These are phyloP conservation scores for Calvatia gigantea DNA, from an alignment of 768 basidiomycete genomes.

Conservation along the genomic window DNA sequence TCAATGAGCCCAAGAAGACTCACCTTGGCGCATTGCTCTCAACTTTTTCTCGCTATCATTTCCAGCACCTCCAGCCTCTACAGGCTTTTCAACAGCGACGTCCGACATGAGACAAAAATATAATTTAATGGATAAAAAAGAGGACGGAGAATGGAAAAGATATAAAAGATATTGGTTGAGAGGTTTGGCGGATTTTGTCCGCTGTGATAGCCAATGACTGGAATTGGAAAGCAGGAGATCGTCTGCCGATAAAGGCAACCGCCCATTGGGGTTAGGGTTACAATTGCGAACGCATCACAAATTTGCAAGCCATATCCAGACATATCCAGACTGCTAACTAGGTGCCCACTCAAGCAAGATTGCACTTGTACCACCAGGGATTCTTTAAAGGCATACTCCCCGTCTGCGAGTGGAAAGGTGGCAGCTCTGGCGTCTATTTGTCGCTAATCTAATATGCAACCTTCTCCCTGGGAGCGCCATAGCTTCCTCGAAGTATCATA, in stretches of 20 bases:
- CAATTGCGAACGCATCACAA: background rate
- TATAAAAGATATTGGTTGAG: background rate
- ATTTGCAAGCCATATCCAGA: background rate
- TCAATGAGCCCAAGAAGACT: constrained; percentile 16
- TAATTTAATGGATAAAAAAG: constrained; percentile 16
- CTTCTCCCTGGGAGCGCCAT: background rate
- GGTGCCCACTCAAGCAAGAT: no score
- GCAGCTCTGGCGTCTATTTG: background rate
- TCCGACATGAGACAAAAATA: constrained; percentile 26
- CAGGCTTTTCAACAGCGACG: constrained; percentile 19
- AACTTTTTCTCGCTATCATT: constrained; percentile 34
- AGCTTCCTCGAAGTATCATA: background rate
- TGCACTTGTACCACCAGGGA: no score
- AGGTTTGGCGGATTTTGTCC: background rate
- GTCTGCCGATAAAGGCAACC: constrained; percentile 1
- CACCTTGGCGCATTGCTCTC: constrained; percentile 56
- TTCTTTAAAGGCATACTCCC: background rate
- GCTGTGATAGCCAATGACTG: constrained; percentile 5
- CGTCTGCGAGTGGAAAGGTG: background rate
- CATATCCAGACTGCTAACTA: no score
- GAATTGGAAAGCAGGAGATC: background rate
- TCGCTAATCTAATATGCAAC: background rate
- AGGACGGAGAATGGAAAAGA: background rate
- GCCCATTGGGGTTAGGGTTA: constrained; percentile 2
- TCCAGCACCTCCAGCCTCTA: constrained; percentile 13